Conservation (phyloP, 441 rosid genomes). For the Lepidium campestre region DNA sequence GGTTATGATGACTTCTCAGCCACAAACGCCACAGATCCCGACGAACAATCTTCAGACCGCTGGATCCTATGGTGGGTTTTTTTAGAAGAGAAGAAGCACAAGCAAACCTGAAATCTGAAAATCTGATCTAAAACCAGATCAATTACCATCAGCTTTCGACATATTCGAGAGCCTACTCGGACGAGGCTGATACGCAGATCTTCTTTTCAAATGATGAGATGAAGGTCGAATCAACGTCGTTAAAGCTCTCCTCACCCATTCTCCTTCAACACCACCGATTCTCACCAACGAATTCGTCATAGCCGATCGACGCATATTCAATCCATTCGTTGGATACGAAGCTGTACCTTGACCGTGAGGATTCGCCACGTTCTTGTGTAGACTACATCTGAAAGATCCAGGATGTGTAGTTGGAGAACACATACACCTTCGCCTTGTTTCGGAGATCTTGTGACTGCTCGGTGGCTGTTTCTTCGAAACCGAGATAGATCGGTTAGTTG, state of each 20-base stretch:
- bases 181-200: constrained; percentile 57
- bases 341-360: constrained; percentile 32
- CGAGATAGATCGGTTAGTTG: constrained; percentile 51
- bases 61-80: background rate
- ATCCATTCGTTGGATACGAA: constrained; percentile 49
- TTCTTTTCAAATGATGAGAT: constrained; percentile 66
- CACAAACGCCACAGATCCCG: constrained; percentile 5
- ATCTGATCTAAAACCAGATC: background rate
- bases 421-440: constrained; percentile 62
- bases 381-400: constrained; percentile 74
- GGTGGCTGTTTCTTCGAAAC: constrained; percentile 35
- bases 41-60: background rate
- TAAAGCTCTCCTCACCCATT: constrained; percentile 74
- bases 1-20: background rate
- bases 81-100: constrained; percentile 2
- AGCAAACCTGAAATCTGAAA: constrained; percentile 20
- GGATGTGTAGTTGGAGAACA: constrained; percentile 90
- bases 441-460: constrained; percentile 31
- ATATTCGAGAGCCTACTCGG: constrained; percentile 65
- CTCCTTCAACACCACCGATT: constrained; percentile 89
- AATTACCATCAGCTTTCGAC: constrained; percentile 38
- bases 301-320: constrained; percentile 83
- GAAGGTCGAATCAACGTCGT: constrained; percentile 84
- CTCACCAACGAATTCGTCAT: constrained; percentile 87
- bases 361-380: constrained; percentile 51